Conservation (phyloP, 192 early-diverging fungal species). For the Pecoramyces ruminantium region DNA sequence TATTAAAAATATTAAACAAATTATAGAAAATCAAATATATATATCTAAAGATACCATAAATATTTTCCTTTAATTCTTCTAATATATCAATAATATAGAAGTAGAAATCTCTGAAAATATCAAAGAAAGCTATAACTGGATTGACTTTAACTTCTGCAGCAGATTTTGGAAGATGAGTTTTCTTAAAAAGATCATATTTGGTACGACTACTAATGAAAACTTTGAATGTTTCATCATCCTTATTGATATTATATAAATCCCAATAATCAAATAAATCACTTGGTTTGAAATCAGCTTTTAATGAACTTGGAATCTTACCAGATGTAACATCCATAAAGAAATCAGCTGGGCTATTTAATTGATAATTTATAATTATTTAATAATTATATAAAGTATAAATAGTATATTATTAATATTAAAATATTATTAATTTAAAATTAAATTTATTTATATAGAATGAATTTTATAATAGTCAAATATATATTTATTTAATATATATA, state of each 20-base stretch:
- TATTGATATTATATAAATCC: background rate
- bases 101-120: background rate
- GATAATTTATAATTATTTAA: too few species aligned
- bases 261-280: slow-evolving; percentile 25
- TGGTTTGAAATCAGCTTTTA: slow-evolving; percentile 18
- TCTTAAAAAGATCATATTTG: background rate
- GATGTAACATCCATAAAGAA: slow-evolving; percentile 53
- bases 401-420: too few species aligned
- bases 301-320: slow-evolving; percentile 21
- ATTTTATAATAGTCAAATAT: too few species aligned
- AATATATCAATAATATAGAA: background rate
- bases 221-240: background rate
- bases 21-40: background rate
- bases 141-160: background rate
- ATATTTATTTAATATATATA: too few species aligned
- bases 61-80: background rate
- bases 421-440: too few species aligned
- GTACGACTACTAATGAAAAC: background rate
- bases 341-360: slow-evolving; percentile 28
- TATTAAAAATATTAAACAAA: background rate
- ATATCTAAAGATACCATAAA: background rate
- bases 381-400: too few species aligned
- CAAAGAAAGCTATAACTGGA: background rate
- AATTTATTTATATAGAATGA: too few species aligned
- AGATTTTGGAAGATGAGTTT: background rate